Evolutionary conservation across 345 rosid genomes (phyloP).

Genomic region (Raphanus raphanistrum): DNA sequence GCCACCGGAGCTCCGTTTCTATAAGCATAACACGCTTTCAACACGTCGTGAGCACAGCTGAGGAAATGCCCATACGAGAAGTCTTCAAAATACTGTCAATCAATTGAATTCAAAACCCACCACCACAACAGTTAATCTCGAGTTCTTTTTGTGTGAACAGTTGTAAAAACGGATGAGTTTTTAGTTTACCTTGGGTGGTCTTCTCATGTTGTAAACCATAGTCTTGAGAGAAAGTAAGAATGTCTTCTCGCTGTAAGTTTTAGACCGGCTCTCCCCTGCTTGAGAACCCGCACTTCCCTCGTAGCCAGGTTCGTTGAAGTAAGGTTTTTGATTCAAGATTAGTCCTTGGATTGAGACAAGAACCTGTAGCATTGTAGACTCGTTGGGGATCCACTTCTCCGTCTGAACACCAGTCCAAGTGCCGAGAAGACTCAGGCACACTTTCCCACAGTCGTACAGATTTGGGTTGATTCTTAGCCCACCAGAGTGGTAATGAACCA

Average conservation of each 20-base stretch:
- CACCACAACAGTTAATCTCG: conserved; percentile 6
- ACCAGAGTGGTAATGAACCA: conserved; percentile 71
- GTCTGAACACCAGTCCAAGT: conserved; percentile 77
- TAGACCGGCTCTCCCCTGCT: conserved; percentile 29
- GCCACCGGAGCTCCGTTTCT: conserved; percentile 73
- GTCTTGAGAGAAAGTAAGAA: conserved; percentile 65
- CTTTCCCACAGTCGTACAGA: conserved; percentile 72
- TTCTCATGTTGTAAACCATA: conserved; percentile 68
- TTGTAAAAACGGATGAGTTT: neutral
- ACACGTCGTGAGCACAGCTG: conserved; percentile 55
- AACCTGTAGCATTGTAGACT: conserved; percentile 84
- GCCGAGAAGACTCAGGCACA: conserved; percentile 90
- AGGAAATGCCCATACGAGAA: conserved; percentile 75
- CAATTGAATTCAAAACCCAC: neutral
- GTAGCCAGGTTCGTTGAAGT: conserved; percentile 86
- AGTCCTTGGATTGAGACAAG: conserved; percentile 92
- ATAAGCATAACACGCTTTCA: conserved; percentile 76
- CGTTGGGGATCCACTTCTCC: conserved; percentile 84
- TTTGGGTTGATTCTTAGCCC: conserved; percentile 90
- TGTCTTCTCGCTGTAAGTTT: conserved; percentile 61
- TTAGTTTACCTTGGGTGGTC: conserved; percentile 75
- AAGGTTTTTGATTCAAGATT: conserved; percentile 81
- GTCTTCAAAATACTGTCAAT: conserved; percentile 68
- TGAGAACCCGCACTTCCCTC: conserved; percentile 47
- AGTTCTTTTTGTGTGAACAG: neutral